A percentile compares a stretch with the other conserved stretches of the same genome.
Conservation (phyloP, 805 yeast genomes). For the Yamadazyma nakazawae region DNA sequence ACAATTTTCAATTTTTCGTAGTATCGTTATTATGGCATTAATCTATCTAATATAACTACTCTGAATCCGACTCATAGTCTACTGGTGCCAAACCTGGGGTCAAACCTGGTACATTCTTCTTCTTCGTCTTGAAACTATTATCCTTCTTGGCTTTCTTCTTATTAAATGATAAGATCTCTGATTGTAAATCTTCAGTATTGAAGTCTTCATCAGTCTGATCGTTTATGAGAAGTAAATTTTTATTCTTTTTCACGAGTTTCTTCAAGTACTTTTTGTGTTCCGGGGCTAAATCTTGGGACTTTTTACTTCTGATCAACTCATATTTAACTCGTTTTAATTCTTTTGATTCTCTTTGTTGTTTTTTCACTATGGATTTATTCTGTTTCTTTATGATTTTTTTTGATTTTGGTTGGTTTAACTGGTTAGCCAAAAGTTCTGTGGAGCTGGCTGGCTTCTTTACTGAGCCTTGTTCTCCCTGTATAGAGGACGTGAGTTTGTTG, state of each 20-base stretch:
- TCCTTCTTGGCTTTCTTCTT: conserved; percentile 22
- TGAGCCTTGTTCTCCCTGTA: neutral
- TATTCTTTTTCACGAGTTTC: conserved; percentile 37
- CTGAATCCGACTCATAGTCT: conserved; percentile 46
- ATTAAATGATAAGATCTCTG: conserved; percentile 28
- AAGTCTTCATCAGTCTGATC: conserved; percentile 20
- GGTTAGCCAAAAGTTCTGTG: conserved; percentile 21
- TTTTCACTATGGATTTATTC: conserved; percentile 27
- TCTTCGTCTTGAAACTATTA: conserved; percentile 26
- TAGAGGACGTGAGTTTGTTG: conserved; percentile 28
- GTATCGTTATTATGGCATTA: neutral
- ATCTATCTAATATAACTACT: neutral
- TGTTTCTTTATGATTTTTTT: conserved; percentile 21
- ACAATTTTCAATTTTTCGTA: neutral
- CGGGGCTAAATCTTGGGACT: conserved; percentile 17
- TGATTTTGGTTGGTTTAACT: conserved; percentile 13
- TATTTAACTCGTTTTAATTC: conserved; percentile 36
- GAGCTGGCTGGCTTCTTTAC: conserved; percentile 3
- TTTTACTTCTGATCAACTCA: conserved; percentile 35
- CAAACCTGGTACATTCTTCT: conserved; percentile 54
- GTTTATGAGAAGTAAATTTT: conserved; percentile 22
- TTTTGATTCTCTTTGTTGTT: conserved; percentile 25
- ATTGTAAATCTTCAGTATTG: conserved; percentile 17
- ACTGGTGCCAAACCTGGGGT: conserved; percentile 89
- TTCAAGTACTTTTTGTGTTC: conserved; percentile 38